Conservation (phyloP, 164 flowering plant species). For the Hamamelis virginiana region DNA sequence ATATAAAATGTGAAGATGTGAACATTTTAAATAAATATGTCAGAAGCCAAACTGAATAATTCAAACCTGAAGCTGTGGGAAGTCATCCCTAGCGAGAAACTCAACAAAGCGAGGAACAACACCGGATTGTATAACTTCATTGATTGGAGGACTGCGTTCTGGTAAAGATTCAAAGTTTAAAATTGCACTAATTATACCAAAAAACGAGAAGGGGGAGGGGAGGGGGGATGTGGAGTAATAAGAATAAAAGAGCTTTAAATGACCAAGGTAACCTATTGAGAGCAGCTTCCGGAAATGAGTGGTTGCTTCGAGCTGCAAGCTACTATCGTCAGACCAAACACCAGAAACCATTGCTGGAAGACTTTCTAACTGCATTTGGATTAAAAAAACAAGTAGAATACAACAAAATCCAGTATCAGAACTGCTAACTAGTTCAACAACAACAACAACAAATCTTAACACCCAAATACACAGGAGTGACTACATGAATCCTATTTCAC, state of each 20-base stretch:
- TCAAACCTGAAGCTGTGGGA: constrained; percentile 74
- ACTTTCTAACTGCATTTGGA: constrained; percentile 43
- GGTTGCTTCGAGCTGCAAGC: constrained; percentile 50
- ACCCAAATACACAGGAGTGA: not conserved
- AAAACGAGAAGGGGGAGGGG: not conserved
- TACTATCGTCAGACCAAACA: constrained; percentile 43
- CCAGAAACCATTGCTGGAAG: constrained; percentile 51
- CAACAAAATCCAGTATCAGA: not conserved
- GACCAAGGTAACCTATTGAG: constrained; percentile 40
- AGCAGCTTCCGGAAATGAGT: constrained; percentile 58
- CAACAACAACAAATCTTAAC: not conserved
- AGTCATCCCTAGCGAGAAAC: constrained; percentile 71
- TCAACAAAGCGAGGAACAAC: constrained; percentile 84
- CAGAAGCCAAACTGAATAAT: not conserved
- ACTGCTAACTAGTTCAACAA: not conserved
- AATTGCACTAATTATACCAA: not conserved
- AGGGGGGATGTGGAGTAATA: too few species aligned
- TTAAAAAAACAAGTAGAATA: not conserved
- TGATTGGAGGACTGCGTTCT: constrained; percentile 83
- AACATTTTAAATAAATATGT: not conserved
- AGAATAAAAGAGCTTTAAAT: not conserved
- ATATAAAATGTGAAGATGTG: not conserved
- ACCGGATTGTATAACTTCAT: constrained; percentile 78
- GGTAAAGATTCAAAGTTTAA: constrained; percentile 1
- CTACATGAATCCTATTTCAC: not conserved